Base-by-base conservation (phyloP, 2,329 filamentous ascomycete species). In the Talaromyces rugulosus region DNA sequence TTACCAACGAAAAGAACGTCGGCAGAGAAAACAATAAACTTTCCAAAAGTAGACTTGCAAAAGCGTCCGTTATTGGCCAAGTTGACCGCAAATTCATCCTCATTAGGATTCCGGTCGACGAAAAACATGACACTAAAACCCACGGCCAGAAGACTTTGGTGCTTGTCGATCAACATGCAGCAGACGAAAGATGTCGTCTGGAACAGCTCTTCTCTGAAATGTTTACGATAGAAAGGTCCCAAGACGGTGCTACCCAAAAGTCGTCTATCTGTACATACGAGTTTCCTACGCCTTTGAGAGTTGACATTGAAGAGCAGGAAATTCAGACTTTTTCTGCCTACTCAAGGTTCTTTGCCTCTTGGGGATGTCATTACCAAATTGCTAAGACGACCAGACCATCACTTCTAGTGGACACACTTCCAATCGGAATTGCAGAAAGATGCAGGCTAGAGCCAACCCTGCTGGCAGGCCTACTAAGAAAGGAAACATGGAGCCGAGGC, bases 1-100 rank as follows among this genome's bases (percentile, higher is more conserved):
- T 16, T 56, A 30, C 9, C n/a, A 6, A 44, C n/a, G 54, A 36
- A 36, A 47, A 40, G 34, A 23, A 14, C 16, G 9, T 44, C 28
- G 51, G 74, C 69, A 64, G 68, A 60, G 70, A 69, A 64, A 69
- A 64, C 34, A 72, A 72, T 4, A 76, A 70, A 61, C 65, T 97
- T 1, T 90, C 87, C 0, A 90, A 87, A 66, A 69, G 78, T 4
- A 82, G 82, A 0, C 77, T 97, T 8, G 71, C 74, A 1, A 71
- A 76, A 7, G 90, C 90, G 0, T 77, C 84, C 56, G 80, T 96
- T 0, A 83, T 99, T 50, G 83, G 87, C 0, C 95, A 99, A 70
- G 89, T 99, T 1, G 94, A 98, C 72, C 82, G 80, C 14, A 99
- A 99, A 73, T 99, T 96, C 71, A 89, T 99, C 16, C 77, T 99